phyloP scores from a whole-genome alignment of 805 yeast species.

The Suhomyces sp. region DNA sequence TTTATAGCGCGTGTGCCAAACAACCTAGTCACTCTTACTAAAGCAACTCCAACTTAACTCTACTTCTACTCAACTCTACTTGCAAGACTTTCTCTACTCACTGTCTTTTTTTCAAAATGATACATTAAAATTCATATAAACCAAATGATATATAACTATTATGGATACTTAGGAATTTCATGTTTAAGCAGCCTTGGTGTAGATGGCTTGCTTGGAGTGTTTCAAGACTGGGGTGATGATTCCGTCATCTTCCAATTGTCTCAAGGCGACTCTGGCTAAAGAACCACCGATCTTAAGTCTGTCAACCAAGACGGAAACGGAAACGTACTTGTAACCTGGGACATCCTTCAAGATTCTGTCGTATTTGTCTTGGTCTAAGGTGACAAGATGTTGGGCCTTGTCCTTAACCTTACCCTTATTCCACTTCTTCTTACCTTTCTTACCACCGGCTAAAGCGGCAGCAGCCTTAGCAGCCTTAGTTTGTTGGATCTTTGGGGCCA shows the following conservation, averaged over 20 bases:
- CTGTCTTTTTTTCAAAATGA: neutral
- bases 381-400: conserved; percentile 97
- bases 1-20: neutral
- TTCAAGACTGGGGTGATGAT: conserved; percentile 88
- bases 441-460: conserved; percentile 99
- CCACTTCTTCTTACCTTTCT: conserved; percentile 99
- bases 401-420: conserved; percentile 99
- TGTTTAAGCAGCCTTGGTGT: conserved; percentile 63
- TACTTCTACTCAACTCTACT: neutral
- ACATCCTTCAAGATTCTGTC: conserved; percentile 99
- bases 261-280: conserved; percentile 95
- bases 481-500: conserved; percentile 99
- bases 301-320: conserved; percentile 97
- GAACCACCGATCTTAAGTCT: conserved; percentile 99
- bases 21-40: neutral
- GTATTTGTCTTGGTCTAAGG: conserved; percentile 96
- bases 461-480: conserved; percentile 99
- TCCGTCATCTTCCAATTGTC: conserved; percentile 93
- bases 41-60: neutral
- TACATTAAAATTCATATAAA: conserved; percentile 5
- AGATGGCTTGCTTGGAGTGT: conserved; percentile 96
- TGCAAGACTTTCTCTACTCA: no score
- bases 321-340: conserved; percentile 97
- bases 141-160: conserved; percentile 3
- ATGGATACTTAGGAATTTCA: neutral